Base-by-base conservation (phyloP, 2,329 filamentous ascomycete species). In the Diaporthe helianthi region DNA sequence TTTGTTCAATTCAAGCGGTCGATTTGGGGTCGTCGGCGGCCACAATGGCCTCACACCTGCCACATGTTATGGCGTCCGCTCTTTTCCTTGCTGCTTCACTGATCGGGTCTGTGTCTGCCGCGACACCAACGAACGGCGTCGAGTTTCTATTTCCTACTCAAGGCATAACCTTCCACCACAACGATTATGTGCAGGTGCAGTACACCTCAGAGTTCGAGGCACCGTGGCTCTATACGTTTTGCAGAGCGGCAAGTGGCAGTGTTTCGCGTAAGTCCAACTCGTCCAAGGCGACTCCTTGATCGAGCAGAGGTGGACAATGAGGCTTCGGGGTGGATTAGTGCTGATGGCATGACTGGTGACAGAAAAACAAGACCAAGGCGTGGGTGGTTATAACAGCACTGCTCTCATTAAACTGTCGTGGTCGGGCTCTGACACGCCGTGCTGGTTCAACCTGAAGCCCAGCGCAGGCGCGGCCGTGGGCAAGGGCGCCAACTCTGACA, bases 361-460 rank as follows among this genome's bases (percentile, higher is more conserved):
- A 38, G 33, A 38, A 31, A 67, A 67, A 46, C n/a, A 49, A 29
- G 7, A 6, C 41, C 52, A 67, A 41, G 52, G 52, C 53, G 65
- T 58, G 29, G 52, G 22, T 17, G 65, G 41, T 31, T 67, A 22
- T 41, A 67, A 67, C 65, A 67, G 33, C 41, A 67, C 65, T 26
- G 65, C 65, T 7, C 44, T 47, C 22, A 36, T 67, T 31, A 58
- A 58, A 29, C 41, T 67, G 13, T 36, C 44, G 17, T 67, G 65
- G 65, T 38, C 65, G 8, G 65, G 65, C 52, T 58, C 65, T 29
- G 65, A 67, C 41, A 67, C 65, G 44, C 65, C 65, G 10, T 67
- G 65, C 31, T 67, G 65, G 65, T 67, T 67, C 44, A n/a, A 67
- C 65, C n/a, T 67, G 52, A 67, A 67, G 44, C 65, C 65, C 12